Conservation (phyloP, 345 rosid genomes). For the Camelina hispida region DNA sequence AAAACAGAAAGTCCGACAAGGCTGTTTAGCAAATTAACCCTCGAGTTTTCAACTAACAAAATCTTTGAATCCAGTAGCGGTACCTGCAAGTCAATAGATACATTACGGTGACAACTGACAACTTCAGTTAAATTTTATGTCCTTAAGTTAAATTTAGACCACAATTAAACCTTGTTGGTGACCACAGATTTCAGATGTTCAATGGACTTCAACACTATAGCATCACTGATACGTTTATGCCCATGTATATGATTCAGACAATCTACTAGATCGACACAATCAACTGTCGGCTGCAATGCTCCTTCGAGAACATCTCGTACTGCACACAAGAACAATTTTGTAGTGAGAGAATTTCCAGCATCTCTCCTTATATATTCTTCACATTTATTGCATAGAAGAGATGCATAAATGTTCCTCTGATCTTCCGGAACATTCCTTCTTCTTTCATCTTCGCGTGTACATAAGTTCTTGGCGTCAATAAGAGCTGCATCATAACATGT, state of each 20-base stretch:
- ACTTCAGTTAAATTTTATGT: neutral
- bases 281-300: neutral
- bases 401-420: conserved; percentile 18
- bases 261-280: neutral
- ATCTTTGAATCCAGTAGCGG: conserved; percentile 28
- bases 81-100: conserved; percentile 20
- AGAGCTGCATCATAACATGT: neutral
- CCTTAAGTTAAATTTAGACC: neutral
- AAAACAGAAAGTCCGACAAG: conserved; percentile 10
- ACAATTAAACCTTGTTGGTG: conserved; percentile 12
- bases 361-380: neutral
- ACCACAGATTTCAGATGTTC: neutral
- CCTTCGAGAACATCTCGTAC: conserved; percentile 18
- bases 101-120: neutral
- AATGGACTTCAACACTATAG: conserved; percentile 25
- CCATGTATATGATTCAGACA: neutral
- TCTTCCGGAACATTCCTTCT: neutral
- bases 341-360: neutral
- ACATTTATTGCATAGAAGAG: conserved; percentile 8
- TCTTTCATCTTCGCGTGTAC: conserved; percentile 10
- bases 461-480: neutral
- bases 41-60: conserved; percentile 18
- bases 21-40: neutral
- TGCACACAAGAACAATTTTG: neutral
- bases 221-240: neutral